Evolutionary conservation across 2,329 filamentous ascomycete genomes (phyloP), one percentile per base, ranked within the genome.

Genomic region (Hypoxylon rubiginosum): DNA sequence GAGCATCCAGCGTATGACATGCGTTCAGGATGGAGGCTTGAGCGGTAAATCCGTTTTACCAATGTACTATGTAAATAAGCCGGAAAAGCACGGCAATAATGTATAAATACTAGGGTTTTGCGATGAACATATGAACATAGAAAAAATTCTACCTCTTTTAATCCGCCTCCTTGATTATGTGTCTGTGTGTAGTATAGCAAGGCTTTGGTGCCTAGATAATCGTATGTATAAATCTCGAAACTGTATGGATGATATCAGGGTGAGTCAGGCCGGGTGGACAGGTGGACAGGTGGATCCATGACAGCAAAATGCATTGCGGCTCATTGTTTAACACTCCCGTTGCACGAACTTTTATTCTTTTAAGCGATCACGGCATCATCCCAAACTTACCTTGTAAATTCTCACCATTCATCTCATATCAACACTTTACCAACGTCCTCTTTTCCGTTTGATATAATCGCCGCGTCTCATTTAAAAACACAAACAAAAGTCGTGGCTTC

Each of bases 11-110:
- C 62, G 46, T 45, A 62, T 39, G 54, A 51, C 34, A 46, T 52
- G 49, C 32, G 48, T 21, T 56, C 28, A 32, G 13, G 21, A 49
- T 41, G 51, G 24, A 43, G 55, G 64, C 58, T 61, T 36, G 52
- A 45, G 50, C 52, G 58, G 60, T 58, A 59, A 60, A 59, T n/a
- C n/a, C 36, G 45, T 30, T 36, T 51, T 64, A 66, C 58, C 63
- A 55, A 49, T 68, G 67, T 72, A 68, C 64, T 67, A 62, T 72
- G 68, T 71, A 71, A 67, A 71, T 72, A 72, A 45, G 55, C 43
- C 43, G 24, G 24, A 58, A 39, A 63, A n/a, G 52, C 30, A 49
- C 45, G 66, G 60, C 66, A 46, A 64, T 69, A 67, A 63, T 72
- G 70, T 72, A 72, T 71, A 59, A 71, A 68, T 72, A 69, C 21